Evolutionary conservation across 148 eudicot genomes (phyloP).

Genomic region (Pharnaceum exiguum): DNA sequence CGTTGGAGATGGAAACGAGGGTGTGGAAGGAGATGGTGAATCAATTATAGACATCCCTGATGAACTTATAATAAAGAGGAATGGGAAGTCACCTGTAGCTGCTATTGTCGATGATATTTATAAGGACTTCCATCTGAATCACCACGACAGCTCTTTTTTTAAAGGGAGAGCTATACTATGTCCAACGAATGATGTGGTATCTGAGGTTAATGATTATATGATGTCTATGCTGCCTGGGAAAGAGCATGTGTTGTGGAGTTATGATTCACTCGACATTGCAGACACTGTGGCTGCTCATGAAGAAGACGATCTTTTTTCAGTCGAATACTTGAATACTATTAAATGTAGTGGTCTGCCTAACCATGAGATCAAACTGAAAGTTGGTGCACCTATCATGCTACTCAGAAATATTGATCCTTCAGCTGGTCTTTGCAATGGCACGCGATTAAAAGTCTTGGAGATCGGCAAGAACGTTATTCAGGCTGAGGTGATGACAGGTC

Average conservation of each 20-base stretch:
- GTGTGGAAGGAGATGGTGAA: not conserved
- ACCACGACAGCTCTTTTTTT: too few relatives aligned
- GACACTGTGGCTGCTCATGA: not conserved
- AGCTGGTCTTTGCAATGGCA: not conserved
- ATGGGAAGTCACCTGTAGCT: not conserved
- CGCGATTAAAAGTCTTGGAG: not conserved
- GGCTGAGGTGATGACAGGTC: not conserved
- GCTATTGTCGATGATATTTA: not conserved
- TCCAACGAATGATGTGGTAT: not conserved
- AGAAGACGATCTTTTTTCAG: not conserved
- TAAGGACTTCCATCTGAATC: not conserved
- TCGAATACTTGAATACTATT: not conserved
- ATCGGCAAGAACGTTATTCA: not conserved
- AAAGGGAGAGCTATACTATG: not conserved
- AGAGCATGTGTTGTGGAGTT: not conserved
- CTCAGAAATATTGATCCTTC: not conserved
- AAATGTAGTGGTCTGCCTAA: not conserved
- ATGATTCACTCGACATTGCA: not conserved
- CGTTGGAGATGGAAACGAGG: not conserved
- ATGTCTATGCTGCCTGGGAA: not conserved
- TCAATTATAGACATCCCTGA: not conserved
- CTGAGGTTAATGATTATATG: not conserved
- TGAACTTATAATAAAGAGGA: not conserved
- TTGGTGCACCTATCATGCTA: constrained; percentile 3
- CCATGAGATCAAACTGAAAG: not conserved